Evolutionary conservation across 768 basidiomycete species (phyloP).

Genomic region (Leccinellum albellum): DNA sequence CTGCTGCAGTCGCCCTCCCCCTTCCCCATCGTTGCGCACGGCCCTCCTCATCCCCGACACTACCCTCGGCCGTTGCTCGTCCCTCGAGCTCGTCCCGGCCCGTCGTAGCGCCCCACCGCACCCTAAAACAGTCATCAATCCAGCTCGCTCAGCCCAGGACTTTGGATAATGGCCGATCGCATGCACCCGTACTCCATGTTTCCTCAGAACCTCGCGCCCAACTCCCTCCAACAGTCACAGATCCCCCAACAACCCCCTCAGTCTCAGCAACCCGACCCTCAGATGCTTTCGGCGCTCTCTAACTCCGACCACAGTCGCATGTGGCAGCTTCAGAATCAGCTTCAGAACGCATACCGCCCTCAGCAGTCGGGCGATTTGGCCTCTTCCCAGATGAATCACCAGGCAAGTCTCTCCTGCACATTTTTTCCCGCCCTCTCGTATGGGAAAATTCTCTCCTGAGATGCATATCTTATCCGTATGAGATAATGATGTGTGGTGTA

Average conservation of each 20-base stretch:
- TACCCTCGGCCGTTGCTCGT: slow-evolving; percentile 19
- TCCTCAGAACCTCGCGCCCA: slow-evolving; percentile 44
- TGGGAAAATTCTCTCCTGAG: slow-evolving; percentile 16
- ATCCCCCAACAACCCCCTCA: slow-evolving; percentile 45
- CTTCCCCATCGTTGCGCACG: slow-evolving; percentile 48
- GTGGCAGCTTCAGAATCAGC: slow-evolving; percentile 52
- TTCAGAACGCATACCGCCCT: slow-evolving; percentile 41
- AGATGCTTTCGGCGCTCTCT: slow-evolving; percentile 38
- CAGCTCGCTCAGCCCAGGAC: slow-evolving; percentile 22
- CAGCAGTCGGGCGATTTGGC: slow-evolving; percentile 41
- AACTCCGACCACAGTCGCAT: slow-evolving; percentile 51
- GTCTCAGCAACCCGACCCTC: slow-evolving; percentile 39
- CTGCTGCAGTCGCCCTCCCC: slow-evolving; percentile 28
- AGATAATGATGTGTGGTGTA: slow-evolving; percentile 11
- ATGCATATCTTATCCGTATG: slow-evolving; percentile 10
- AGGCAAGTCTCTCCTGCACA: slow-evolving; percentile 39
- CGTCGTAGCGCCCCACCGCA: slow-evolving; percentile 25
- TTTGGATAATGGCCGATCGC: slow-evolving; percentile 61
- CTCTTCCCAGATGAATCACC: slow-evolving; percentile 38
- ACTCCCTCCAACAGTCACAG: slow-evolving; percentile 39
- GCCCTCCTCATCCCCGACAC: slow-evolving; percentile 28
- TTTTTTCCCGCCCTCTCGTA: slow-evolving; percentile 14
- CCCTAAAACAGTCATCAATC: slow-evolving; percentile 30
- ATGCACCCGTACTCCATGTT: slow-evolving; percentile 53
- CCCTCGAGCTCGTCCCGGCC: slow-evolving; percentile 22